Evolutionary conservation across 1,139 yeast species (phyloP), one percentile per base, ranked within the genome.

Genomic region (Geotrichum fermentans): DNA sequence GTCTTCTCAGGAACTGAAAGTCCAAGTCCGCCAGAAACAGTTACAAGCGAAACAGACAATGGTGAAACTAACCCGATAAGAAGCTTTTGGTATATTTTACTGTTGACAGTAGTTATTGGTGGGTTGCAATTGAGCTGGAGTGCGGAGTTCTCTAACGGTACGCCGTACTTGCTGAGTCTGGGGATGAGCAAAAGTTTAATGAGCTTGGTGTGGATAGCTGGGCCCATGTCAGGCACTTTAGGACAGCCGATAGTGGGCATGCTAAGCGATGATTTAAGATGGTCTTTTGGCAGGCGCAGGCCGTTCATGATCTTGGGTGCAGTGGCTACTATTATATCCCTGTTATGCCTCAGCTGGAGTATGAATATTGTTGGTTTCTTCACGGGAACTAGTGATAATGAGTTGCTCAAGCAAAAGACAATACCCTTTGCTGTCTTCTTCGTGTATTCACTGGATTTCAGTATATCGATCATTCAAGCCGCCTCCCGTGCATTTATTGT

Each of bases 161-260:
- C 80, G 42, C 51, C 51, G 10, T 67, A 63, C 50, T 58, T 71
- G 35, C 63, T 79, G 10, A 75, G 80, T 0, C 63, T 79, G 17
- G 83, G 83, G 2, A 66, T 79, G 52, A 70, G 81, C 2, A 78
- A 78, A 55, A 70, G 75, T 16, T 57, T 70, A 4, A 63, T 79
- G 50, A 78, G 82, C 1, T 63, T 79, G 35, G 74, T 79, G 2
- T 79, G 83, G 83, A 70, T 78, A 8, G 82, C 82, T 0, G 83
- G 83, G 0, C 84, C 84, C 0, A 56, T 79, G 8, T 75, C 81
- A 10, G 84, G 84, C 1, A 70, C 79, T 1, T 54, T 79, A 11
- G 80, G 81, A 14, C 83, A 79, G 61, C 84, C 84, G 0, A 63
- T 79, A 3, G 74, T 79, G 20, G 84, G 84, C 0, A 68, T 76